Base-by-base conservation (phyloP, 768 basidiomycete species). In the Ramaria rubella region DNA sequence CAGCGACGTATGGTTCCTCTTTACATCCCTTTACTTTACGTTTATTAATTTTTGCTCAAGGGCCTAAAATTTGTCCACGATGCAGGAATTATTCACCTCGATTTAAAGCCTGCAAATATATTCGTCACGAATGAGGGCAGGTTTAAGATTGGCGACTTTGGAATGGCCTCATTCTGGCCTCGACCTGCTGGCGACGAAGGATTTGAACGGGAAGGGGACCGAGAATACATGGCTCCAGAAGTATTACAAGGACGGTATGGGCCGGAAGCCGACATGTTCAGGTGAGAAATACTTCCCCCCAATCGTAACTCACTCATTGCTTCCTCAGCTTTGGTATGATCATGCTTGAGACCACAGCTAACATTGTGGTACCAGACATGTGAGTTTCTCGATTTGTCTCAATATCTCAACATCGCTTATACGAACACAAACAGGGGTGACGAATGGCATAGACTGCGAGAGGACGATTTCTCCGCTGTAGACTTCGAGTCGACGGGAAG, bases 141-240 rank as follows among this genome's bases (percentile, higher is more conserved):
- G 44, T 87, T 99, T 74, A 93, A 92, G 74, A 93, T 99, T 68
- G 95, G 95, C 7, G 96, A 99, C 69, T 97, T 98, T 73, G 96
- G 96, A 8, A 93, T 99, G 85, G 94, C 95, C n/a, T 90, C 91
- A 5, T 64, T 92, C 52, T 94, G 91, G 88, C 92, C 93, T 1
- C 76, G 93, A 36, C 69, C 72, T 52, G 79, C 76, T 7, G 59
- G 63, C 7, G 49, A 63, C 6, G 62, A 29, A 43, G 75, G 73
- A 14, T 93, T 97, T 67, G 95, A 98, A 70, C 81, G 96, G 15
- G 96, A 99, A 70, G 96, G 96, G 5, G 96, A 99, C 71, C 88
- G 98, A 68, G 77, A 94, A 61, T 99, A 99, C 74, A 81, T 99
- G 73, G 94, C 96, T 38, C 92, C 92, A 11, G 96, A 99, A 73